phyloP scores from a whole-genome alignment of 805 yeast genomes.

The Zygosaccharomyces bisporus region DNA sequence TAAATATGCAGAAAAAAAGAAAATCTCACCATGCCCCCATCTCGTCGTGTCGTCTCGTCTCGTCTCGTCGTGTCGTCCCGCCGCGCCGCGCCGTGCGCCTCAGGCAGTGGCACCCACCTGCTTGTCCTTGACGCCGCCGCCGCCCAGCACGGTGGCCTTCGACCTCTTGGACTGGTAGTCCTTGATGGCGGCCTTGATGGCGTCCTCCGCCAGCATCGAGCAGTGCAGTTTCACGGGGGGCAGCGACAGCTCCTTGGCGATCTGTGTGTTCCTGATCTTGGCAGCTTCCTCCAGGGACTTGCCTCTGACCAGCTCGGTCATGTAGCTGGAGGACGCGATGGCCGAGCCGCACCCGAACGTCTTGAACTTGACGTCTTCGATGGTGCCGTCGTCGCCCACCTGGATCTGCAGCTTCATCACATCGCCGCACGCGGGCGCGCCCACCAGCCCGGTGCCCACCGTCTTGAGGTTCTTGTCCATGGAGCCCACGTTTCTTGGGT shows the following conservation, averaged over 20 bases:
- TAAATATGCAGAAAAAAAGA: background rate
- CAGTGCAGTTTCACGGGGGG: conserved; percentile 98
- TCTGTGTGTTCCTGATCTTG: conserved; percentile 85
- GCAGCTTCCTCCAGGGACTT: conserved; percentile 92
- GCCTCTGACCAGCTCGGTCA: conserved; percentile 93
- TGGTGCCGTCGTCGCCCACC: conserved; percentile 86
- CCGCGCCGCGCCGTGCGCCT: background rate
- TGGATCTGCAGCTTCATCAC: conserved; percentile 96
- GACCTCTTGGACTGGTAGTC: conserved; percentile 85
- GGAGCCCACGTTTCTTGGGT: conserved; percentile 96
- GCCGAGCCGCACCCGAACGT: conserved; percentile 99
- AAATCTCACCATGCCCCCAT: no score
- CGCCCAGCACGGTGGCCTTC: conserved; percentile 18
- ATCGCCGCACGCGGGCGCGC: conserved; percentile 99
- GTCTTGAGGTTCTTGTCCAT: conserved; percentile 68
- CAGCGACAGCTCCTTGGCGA: conserved; percentile 88
- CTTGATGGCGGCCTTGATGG: conserved; percentile 94
- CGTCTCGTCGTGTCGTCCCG: background rate
- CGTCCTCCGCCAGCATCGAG: conserved; percentile 98
- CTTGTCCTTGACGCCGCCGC: conserved; percentile 5
- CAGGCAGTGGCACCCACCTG: background rate
- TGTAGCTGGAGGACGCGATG: conserved; percentile 91
- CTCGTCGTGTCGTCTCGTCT: background rate
- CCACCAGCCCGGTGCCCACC: conserved; percentile 96
- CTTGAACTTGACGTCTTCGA: conserved; percentile 93